Evolutionary conservation across 306 rosid species (phyloP), one percentile per base, ranked within the genome.

Genomic region (Albizia julibrissin): DNA sequence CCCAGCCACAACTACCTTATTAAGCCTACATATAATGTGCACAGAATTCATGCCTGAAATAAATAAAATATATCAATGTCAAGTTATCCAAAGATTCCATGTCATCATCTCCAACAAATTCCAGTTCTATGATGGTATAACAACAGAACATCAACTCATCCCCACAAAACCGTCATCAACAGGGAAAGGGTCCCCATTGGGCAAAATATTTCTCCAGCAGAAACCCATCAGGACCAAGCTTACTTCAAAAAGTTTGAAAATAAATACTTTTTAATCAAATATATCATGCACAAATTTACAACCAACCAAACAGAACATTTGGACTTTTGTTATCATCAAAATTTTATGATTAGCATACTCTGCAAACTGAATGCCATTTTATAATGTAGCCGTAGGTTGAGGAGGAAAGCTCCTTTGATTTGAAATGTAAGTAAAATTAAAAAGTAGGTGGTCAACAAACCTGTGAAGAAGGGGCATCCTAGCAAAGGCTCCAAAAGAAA

Each of bases 401-500:
- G 46, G 69, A 34, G 34, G 54, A 34, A 72, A 72, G 27, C 16
- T 10, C 62, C 43, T 54, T 54, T 64, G 39, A 71, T 80, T 46
- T 46, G 26, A 27, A 84, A 29, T 70, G 73, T 76, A 49, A 16
- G 44, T 52, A 37, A 79, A 71, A 75, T 37, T 26, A 82, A 29
- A 64, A 13, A 67, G 54, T 14, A 82, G 43, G 21, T 76, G 43
- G 58, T 74, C 62, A 82, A 67, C 89, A 71, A 83, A 95, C 99
- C 99, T 92, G 75, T 85, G 91, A 79, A 92, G 79, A 84, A 96
- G 98, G 42, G 99, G 98, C 78, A 84, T 89, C 92, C 92, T 88
- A 27, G 99, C 65, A 84, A 93, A 87, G 46, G 97, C 99, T 76
- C 99, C 99, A 59, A 96, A 93, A 75, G 98, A 84, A 82, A 96